Conservation (phyloP, 768 basidiomycete genomes). For the Boletus speciosus region DNA sequence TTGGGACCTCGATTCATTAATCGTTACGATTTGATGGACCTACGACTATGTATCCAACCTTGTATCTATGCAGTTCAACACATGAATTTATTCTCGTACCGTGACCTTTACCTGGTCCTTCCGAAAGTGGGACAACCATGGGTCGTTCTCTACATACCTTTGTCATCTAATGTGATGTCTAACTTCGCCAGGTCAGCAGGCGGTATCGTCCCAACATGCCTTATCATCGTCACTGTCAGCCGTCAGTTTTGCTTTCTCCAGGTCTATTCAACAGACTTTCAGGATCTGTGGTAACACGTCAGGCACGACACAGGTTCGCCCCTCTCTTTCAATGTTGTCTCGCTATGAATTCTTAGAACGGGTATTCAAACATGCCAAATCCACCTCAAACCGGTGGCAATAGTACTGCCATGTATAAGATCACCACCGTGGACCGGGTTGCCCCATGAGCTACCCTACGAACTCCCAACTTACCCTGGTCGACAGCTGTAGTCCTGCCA, state of each 20-base stretch:
- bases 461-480: slow-evolving; percentile 19
- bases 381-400: neutral
- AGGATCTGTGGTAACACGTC: neutral
- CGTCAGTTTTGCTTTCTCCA: neutral
- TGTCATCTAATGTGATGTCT: no score
- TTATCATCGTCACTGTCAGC: no score
- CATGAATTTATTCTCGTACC: neutral
- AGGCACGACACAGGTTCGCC: neutral
- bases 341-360: no score
- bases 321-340: no score
- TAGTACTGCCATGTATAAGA: neutral
- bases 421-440: no score
- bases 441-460: neutral
- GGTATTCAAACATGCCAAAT: neutral
- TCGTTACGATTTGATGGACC: neutral
- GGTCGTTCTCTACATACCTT: neutral
- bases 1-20: neutral
- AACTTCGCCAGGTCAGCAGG: no score
- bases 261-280: neutral
- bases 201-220: neutral
- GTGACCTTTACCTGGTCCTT: neutral
- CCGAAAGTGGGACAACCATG: neutral
- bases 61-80: slow-evolving; percentile 15
- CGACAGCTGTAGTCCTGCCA: neutral
- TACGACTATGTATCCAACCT: neutral